phyloP scores from a whole-genome alignment of 208 protist genomes.

The Trypanosoma lewisi region DNA sequence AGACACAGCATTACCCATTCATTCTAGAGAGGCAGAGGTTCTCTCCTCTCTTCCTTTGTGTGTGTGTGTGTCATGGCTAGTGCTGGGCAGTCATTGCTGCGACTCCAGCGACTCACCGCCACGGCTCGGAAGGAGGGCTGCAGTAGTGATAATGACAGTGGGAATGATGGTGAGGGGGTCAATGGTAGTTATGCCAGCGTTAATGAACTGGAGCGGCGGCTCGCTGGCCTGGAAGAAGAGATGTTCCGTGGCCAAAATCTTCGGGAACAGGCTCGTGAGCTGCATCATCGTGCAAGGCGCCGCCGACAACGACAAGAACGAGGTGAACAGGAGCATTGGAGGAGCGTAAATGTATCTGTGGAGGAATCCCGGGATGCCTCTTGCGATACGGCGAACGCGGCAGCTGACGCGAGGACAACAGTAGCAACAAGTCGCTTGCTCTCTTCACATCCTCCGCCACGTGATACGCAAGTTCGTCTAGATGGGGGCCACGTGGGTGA shows the following conservation, averaged over 20 bases:
- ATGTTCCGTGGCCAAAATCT: conserved; percentile 8
- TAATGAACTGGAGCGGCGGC: conserved; percentile 4
- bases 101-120: conserved; percentile 10
- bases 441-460: background rate
- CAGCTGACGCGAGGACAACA: background rate
- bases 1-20: background rate
- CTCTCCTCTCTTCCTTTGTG: background rate
- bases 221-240: conserved; percentile 5
- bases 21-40: background rate
- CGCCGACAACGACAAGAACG: conserved; percentile 3
- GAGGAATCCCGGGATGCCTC: background rate
- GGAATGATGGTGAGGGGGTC: too few relatives aligned
- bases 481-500: background rate
- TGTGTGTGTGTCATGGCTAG: background rate
- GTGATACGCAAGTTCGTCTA: background rate
- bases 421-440: background rate
- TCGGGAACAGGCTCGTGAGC: background rate
- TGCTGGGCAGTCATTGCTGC: conserved; percentile 11
- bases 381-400: background rate
- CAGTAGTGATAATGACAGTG: background rate
- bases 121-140: background rate
- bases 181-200: conserved; percentile 2
- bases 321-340: background rate
- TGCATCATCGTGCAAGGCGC: conserved; percentile 7
- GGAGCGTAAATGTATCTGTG: background rate